Conservation (phyloP, 1,284 basidiomycete species). For the Pterulicium gracile region DNA sequence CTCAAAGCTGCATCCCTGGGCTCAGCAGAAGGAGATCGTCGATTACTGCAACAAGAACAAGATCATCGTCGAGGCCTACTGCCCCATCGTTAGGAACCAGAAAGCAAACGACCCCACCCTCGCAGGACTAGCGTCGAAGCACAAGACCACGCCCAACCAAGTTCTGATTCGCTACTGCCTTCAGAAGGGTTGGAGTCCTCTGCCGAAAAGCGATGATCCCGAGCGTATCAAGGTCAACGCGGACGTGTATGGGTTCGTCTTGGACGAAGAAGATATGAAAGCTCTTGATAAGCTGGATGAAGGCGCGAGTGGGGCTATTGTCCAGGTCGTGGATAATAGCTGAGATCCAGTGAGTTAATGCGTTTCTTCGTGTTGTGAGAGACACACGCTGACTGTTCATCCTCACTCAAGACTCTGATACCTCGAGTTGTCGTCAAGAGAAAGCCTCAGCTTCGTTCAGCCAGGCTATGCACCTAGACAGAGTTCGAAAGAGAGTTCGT, state of each 20-base stretch:
- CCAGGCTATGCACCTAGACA: no score
- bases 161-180: constrained; percentile 3
- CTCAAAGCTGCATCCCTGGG: constrained; percentile 73
- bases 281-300: constrained; percentile 51
- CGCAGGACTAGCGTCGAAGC: constrained; percentile 39
- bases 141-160: constrained; percentile 33
- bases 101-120: constrained; percentile 48
- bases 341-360: no score
- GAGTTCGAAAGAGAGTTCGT: no score
- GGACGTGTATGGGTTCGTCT: constrained; percentile 60
- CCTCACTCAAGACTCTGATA: no score
- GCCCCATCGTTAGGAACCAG: constrained; percentile 56
- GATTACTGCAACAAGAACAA: constrained; percentile 58
- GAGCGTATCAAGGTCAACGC: constrained; percentile 60
- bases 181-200: constrained; percentile 43
- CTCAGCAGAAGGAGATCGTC: constrained; percentile 73
- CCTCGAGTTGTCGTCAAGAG: no score
- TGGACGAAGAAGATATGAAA: constrained; percentile 51
- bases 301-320: constrained; percentile 49
- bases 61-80: constrained; percentile 74
- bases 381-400: no score
- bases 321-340: no score
- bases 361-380: no score
- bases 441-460: no score
- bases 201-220: constrained; percentile 69